Evolutionary conservation across 2,329 filamentous ascomycete species (phyloP), one percentile per base, ranked within the genome.

Genomic region (Botrytis fabae): DNA sequence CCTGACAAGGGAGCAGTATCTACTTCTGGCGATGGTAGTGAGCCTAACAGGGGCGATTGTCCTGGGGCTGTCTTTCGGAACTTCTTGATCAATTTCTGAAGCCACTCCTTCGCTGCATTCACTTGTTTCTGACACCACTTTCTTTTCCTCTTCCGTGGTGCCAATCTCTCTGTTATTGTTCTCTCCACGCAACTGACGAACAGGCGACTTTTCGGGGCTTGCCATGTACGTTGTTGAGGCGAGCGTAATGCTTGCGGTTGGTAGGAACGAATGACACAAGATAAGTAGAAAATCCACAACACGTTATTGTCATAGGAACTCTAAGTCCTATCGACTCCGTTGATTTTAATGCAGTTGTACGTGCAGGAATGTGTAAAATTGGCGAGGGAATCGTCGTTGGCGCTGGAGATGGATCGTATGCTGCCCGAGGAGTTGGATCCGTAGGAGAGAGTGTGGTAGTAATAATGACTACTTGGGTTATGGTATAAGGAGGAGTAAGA

Each of bases 221-320:
- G 22, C 4, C 48, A 51, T 54, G 25, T 54, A 54, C 25, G 48
- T 3, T 6, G 12, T n/a, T 51, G 4, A 51, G 25, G 5, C 12
- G 12, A 16, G 25, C 1, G 51, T 57, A 14, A 57, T 28, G 51
- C 51, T 32, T 28, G 51, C 28, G 51, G 51, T 57, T n/a, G 10
- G 1, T 4, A 14, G 16, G 9, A n/a, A 51, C 3, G 12, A 22
- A 4, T n/a, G 4, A n/a, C 22, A n/a, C 48, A n/a, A 4, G 2
- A 51, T 51, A 51, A n/a, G 20, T 14, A 25, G 22, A 9, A 14
- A 51, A 51, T 51, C 9, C 10, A 51, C 22, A 12, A 12, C 9
- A 22, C 25, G 25, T 4, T n/a, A 25, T 51, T n/a, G 48, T 51
- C 10, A 51, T 14, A n/a, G 22, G 48, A n/a, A 5, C 2, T 14